Evolutionary conservation across 192 early-diverging fungal genomes (phyloP), one percentile per base, ranked within the genome.

Genomic region (Jimgerdemannia lactiflua): DNA sequence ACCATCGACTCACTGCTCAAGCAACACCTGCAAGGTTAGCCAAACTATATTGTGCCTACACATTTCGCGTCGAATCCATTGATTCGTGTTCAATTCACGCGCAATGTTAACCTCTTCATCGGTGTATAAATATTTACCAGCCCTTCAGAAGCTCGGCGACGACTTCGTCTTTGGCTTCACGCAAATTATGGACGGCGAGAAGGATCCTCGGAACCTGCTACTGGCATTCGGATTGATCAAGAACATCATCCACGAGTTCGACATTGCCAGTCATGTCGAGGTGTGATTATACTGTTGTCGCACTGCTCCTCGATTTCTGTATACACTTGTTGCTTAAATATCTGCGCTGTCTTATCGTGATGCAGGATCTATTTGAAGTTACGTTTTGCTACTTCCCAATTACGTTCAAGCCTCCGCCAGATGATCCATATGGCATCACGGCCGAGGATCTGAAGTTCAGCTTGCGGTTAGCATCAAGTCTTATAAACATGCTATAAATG

Each of bases 361-460:
- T 70, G 19, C 74, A 94, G 86, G 96, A 97, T 76, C 77, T 99
- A 64, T 99, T 99, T 80, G 96, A 99, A 76, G 91, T 98, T 39
- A 90, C 96, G 59, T 99, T 98, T 72, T 99, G 97, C 85, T 99
- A 99, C 85, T 99, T 99, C 75, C 98, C 98, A 4, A 99, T 99
- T 79, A 98, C 98, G 4, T 99, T 99, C 80, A 94, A 94, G 84
- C 92, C 96, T 18, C 93, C 96, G 1, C 95, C 95, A 11, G 94
- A 96, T 79, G 98, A 99, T 87, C 91, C 95, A 10, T 94, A 96
- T 69, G 95, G 95, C 19, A 97, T 99, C 63, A 95, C 98, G 39
- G 86, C 98, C 14, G 96, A 96, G 41, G 89, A 96, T 85, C 83
- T 99, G 42, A 98, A 98, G 84, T 42, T 81, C 9, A 89, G 89